These are phyloP conservation scores for Botrytis hyacinthi DNA, from an alignment of 2,329 filamentous ascomycete genomes.

Conservation along the genomic window DNA sequence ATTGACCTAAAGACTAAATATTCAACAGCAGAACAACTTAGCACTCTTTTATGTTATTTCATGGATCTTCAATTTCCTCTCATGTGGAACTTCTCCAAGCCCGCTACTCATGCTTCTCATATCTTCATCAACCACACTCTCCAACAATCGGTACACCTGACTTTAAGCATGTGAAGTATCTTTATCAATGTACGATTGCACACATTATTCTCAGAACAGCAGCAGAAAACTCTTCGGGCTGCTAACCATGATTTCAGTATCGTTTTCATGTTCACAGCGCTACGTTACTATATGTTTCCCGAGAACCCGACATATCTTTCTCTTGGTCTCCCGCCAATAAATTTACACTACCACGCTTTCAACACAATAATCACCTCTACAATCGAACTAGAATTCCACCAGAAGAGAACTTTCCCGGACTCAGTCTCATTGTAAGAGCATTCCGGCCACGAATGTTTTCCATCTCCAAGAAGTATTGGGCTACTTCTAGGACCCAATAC, in stretches of 20 bases:
- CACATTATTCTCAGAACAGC: not conserved
- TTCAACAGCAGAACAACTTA: not conserved
- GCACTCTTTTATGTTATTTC: not conserved
- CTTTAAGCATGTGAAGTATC: not conserved
- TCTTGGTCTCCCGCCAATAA: not conserved
- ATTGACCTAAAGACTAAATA: not conserved
- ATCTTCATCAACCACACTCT: not conserved
- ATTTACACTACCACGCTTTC: not conserved
- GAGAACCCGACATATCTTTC: not conserved
- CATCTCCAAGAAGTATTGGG: not conserved
- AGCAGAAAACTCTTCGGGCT: not conserved
- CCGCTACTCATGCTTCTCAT: not conserved
- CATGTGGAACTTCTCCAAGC: not conserved
- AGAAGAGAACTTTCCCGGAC: not conserved
- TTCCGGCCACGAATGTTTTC: not conserved
- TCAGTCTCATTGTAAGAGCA: not conserved
- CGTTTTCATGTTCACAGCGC: not conserved
- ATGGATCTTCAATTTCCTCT: not conserved
- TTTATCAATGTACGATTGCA: not conserved
- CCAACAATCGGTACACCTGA: not conserved
- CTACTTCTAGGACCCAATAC: not conserved
- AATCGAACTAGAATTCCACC: not conserved
- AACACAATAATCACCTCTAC: not conserved
- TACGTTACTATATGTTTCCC: not conserved
- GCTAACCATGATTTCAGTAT: not conserved